Evolutionary conservation across 306 rosid species (phyloP).

Genomic region (Dalbergia oliveri): DNA sequence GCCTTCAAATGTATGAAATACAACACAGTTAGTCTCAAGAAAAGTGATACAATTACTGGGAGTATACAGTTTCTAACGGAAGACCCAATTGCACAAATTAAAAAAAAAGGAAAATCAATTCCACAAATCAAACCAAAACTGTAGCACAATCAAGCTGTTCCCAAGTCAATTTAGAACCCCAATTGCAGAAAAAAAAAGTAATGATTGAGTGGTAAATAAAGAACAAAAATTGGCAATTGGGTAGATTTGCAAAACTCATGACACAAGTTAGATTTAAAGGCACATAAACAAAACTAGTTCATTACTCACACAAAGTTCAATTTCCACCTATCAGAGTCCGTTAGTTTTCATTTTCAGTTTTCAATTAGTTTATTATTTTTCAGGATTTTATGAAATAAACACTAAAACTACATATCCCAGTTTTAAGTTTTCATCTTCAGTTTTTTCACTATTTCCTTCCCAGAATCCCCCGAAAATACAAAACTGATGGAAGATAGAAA

Average conservation of each 20-base stretch:
- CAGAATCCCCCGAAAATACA: too few relatives aligned
- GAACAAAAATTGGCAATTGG: conserved; percentile 19
- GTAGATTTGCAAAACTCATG: not conserved
- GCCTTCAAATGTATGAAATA: conserved; percentile 64
- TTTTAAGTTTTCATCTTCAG: too few relatives aligned
- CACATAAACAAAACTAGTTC: not conserved
- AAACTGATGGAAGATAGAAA: too few relatives aligned
- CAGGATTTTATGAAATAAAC: too few relatives aligned
- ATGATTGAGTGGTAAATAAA: not conserved
- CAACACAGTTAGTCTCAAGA: conserved; percentile 31
- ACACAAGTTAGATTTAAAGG: not conserved
- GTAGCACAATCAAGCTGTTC: not conserved
- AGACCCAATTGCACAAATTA: not conserved
- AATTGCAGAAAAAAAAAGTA: conserved; percentile 3
- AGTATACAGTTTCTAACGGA: not conserved
- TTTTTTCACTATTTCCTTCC: too few relatives aligned
- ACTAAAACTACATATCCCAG: too few relatives aligned
- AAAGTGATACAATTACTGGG: conserved; percentile 23
- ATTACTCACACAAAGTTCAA: not conserved
- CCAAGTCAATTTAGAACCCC: conserved; percentile 12
- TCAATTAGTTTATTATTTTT: too few relatives aligned
- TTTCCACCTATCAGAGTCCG: not conserved
- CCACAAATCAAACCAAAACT: not conserved
- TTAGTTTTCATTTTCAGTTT: too few relatives aligned
- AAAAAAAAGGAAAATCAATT: not conserved